Conservation (phyloP, 768 basidiomycete genomes). For the Suillus fuscotomentosus region DNA sequence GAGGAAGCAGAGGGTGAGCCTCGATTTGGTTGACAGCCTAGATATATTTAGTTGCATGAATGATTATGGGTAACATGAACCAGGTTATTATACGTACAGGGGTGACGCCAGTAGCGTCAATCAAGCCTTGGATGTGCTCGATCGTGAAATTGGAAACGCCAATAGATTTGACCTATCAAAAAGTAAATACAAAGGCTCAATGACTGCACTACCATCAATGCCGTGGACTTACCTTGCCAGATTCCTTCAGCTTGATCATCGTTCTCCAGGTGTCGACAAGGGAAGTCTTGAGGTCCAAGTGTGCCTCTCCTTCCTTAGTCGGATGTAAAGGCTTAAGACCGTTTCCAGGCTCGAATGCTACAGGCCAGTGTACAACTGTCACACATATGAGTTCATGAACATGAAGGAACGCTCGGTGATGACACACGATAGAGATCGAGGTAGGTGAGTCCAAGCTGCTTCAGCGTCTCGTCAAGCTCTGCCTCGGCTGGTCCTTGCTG, state of each 20-base stretch:
- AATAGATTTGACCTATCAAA: slow-evolving; percentile 55
- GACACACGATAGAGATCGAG: slow-evolving; percentile 76
- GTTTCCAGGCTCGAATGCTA: slow-evolving; percentile 59
- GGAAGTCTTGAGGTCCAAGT: slow-evolving; percentile 55
- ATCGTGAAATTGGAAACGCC: slow-evolving; percentile 85
- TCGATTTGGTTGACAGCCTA: slow-evolving; percentile 79
- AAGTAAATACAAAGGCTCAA: neutral
- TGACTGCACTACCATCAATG: neutral
- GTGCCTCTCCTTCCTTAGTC: slow-evolving; percentile 42
- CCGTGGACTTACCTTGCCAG: slow-evolving; percentile 51
- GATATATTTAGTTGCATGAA: neutral
- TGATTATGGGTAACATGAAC: slow-evolving; percentile 3
- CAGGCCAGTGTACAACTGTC: slow-evolving; percentile 79
- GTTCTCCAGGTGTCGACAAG: slow-evolving; percentile 83
- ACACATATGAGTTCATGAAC: neutral
- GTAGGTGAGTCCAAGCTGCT: slow-evolving; percentile 70
- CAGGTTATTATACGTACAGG: slow-evolving; percentile 45
- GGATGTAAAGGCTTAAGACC: slow-evolving; percentile 57
- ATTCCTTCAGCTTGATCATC: slow-evolving; percentile 66
- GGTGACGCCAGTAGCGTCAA: slow-evolving; percentile 65
- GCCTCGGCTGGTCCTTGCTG: slow-evolving; percentile 64
- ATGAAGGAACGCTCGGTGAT: neutral
- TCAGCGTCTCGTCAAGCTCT: slow-evolving; percentile 74
- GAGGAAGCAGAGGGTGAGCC: slow-evolving; percentile 77
- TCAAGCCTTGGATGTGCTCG: slow-evolving; percentile 63